phyloP scores from a whole-genome alignment of 805 yeast species.

The Metschnikowia kofuensis region DNA sequence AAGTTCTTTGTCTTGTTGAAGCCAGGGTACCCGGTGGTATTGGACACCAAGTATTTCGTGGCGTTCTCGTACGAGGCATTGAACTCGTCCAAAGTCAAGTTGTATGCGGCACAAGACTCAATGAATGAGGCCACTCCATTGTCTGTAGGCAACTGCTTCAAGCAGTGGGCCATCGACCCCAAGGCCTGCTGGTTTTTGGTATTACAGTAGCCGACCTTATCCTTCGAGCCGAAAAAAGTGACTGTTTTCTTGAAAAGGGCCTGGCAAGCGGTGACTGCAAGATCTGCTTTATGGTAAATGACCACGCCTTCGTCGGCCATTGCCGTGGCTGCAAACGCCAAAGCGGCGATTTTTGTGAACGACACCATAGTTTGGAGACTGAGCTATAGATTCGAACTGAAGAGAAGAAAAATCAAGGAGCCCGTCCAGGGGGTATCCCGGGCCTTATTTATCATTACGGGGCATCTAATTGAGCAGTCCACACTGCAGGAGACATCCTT shows the following conservation, averaged over 20 bases:
- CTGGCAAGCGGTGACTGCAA: slow-evolving; percentile 28
- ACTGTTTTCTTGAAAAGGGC: slow-evolving; percentile 25
- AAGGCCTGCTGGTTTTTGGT: slow-evolving; percentile 35
- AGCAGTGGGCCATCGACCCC: slow-evolving; percentile 38
- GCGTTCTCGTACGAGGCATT: slow-evolving; percentile 41
- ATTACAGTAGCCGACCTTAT: slow-evolving; percentile 32
- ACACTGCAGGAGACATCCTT: neutral
- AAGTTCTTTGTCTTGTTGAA: slow-evolving; percentile 29
- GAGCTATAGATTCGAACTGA: neutral
- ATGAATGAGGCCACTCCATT: slow-evolving; percentile 17
- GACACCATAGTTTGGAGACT: slow-evolving; percentile 12
- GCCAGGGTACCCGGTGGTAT: slow-evolving; percentile 27
- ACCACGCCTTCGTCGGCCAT: slow-evolving; percentile 19
- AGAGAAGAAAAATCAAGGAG: neutral
- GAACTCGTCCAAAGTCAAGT: slow-evolving; percentile 30
- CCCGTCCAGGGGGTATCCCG: neutral
- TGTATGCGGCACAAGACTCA: slow-evolving; percentile 11
- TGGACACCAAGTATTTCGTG: slow-evolving; percentile 33
- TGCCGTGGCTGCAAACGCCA: slow-evolving; percentile 14
- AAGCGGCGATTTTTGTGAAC: slow-evolving; percentile 9
- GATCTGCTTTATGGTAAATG: slow-evolving; percentile 23
- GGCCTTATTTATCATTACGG: slow-evolving; percentile 1
- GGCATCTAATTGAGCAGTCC: neutral
- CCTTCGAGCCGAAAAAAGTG: slow-evolving; percentile 22
- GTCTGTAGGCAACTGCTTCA: slow-evolving; percentile 22